Conservation (phyloP, 768 basidiomycete species). For the Chalciporus sphaerocephalus region DNA sequence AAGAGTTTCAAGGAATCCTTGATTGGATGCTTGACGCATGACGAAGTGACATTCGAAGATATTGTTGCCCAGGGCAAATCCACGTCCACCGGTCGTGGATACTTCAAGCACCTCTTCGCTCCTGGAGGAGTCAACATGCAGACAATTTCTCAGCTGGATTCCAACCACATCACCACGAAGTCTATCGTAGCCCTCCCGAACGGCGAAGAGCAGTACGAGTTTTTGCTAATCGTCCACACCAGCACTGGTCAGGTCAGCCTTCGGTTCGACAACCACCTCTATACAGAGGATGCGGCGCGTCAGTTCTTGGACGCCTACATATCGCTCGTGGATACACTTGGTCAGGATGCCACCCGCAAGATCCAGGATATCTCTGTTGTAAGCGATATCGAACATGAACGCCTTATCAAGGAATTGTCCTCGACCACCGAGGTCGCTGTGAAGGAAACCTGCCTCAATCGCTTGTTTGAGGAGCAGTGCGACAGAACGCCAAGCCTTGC, state of each 20-base stretch:
- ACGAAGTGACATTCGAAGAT: slow-evolving; percentile 31
- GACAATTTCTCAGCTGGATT: slow-evolving; percentile 20
- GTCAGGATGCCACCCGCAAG: slow-evolving; percentile 7
- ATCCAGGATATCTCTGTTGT: slow-evolving; percentile 20
- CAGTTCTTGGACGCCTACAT: slow-evolving; percentile 31
- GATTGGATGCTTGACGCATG: slow-evolving; percentile 21
- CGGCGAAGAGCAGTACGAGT: slow-evolving; percentile 25
- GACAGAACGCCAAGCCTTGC: slow-evolving; percentile 18
- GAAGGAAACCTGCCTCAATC: slow-evolving; percentile 17
- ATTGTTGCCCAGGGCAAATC: slow-evolving; percentile 27
- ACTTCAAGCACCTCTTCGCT: slow-evolving; percentile 32
- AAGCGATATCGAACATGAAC: slow-evolving; percentile 11
- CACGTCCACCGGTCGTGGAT: slow-evolving; percentile 21
- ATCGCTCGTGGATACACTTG: slow-evolving; percentile 24
- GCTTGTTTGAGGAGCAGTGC: slow-evolving; percentile 16
- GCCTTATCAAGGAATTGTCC: slow-evolving; percentile 25
- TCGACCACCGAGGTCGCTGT: slow-evolving; percentile 12
- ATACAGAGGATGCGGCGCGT: slow-evolving; percentile 25
- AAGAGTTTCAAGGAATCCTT: slow-evolving; percentile 20
- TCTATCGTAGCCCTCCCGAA: slow-evolving; percentile 24
- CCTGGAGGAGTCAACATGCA: slow-evolving; percentile 28
- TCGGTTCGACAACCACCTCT: slow-evolving; percentile 29
- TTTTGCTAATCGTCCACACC: slow-evolving; percentile 24
- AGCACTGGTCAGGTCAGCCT: slow-evolving; percentile 23
- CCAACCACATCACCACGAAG: slow-evolving; percentile 13